Base-by-base conservation (phyloP, 805 yeast species). In the Ogataea methanolica region DNA sequence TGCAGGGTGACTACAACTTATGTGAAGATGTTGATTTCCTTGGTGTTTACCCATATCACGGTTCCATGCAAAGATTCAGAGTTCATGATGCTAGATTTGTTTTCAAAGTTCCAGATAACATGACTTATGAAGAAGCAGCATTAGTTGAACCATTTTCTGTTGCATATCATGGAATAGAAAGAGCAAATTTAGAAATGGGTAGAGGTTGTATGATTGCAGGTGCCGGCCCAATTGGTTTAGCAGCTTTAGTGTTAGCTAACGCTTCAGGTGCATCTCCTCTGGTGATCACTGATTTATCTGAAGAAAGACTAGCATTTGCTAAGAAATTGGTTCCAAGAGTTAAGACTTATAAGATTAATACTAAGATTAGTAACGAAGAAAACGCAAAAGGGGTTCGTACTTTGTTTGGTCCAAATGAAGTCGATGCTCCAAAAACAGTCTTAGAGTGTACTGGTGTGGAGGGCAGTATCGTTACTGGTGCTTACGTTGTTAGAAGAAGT, bases 201-300 rank as follows among this genome's bases (percentile, higher is more conserved):
- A 73, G 72, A 52, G 76, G 78, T 23, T 69, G 68, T 12, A 58
- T 74, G 41, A 66, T 79, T 43, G 69, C 74, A 39, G 84, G 84
- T 44, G 81, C 82, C n/a, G 83, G 83, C 21, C 83, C 83, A n/a
- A 79, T 79, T 54, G 83, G 83, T 15, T 61, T 78, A 33, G 69
- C 74, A 36, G 62, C 78, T 23, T 69, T 79, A 42, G 52, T 71
- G 4, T 59, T 76, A 41, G 80, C 80, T 12, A 67, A 71, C 33
- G 81, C 80, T 15, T 68, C 75, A 2, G 83, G 83, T 21, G 79
- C 80, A 5, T 66, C 74, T 33, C 82, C 82, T 26, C 52, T 79
- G n/a, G 72, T 70, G 16, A 74, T 78, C 53, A 74, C 80, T 6
- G 83, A 78, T 58, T 59, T 78, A 37, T 65, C 71, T 43, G 63